These are phyloP conservation scores for Chalciporus pseudorubinellus DNA, from an alignment of 768 basidiomycete genomes.

Conservation along the genomic window DNA sequence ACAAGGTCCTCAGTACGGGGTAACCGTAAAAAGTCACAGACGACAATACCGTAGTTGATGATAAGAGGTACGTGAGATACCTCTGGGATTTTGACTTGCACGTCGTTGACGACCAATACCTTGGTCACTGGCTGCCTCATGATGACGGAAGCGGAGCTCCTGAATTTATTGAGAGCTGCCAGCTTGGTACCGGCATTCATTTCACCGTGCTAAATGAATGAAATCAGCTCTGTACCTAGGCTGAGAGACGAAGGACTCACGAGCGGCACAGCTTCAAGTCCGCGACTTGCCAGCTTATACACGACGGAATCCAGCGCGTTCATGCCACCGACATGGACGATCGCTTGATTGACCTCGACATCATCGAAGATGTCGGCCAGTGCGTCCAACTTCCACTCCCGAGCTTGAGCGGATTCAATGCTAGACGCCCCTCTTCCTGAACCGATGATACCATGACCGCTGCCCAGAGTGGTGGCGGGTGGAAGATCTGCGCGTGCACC, in stretches of 20 bases:
- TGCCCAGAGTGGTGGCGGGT: slow-evolving; percentile 40
- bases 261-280: slow-evolving; percentile 84
- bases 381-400: slow-evolving; percentile 95
- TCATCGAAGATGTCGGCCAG: slow-evolving; percentile 89
- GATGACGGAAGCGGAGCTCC: slow-evolving; percentile 50
- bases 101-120: slow-evolving; percentile 90
- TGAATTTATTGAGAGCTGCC: slow-evolving; percentile 83
- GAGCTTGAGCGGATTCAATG: slow-evolving; percentile 80
- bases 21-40: not conserved
- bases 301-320: slow-evolving; percentile 84
- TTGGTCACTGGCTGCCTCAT: slow-evolving; percentile 67
- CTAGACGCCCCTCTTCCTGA: slow-evolving; percentile 82
- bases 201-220: slow-evolving; percentile 70
- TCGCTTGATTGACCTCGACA: slow-evolving; percentile 72
- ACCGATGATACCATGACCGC: slow-evolving; percentile 86
- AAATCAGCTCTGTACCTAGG: slow-evolving; percentile 8
- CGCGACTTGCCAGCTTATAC: slow-evolving; percentile 83
- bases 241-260: slow-evolving; percentile 46
- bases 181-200: slow-evolving; percentile 83
- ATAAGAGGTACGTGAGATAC: slow-evolving; percentile 88
- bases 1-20: slow-evolving; percentile 8
- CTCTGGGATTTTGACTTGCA: slow-evolving; percentile 87
- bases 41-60: slow-evolving; percentile 79
- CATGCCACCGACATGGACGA: slow-evolving; percentile 89
- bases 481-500: slow-evolving; percentile 65